phyloP scores from a whole-genome alignment of 768 basidiomycete genomes.

The Rhizopogon roseolus region DNA sequence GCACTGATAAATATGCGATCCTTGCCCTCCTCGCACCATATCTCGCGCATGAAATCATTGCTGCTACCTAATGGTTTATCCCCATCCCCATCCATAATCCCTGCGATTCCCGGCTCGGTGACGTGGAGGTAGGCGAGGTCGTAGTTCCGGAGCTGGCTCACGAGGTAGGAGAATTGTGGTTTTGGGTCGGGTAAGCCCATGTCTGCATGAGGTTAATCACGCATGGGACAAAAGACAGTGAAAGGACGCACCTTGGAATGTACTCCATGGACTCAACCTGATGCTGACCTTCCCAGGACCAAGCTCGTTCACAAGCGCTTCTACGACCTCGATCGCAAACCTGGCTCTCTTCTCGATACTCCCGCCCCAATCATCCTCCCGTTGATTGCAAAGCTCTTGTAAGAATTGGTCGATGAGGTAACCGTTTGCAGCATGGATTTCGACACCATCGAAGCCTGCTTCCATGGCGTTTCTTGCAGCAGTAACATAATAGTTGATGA shows the following conservation, averaged over 20 bases:
- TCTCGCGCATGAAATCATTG: conserved; percentile 21
- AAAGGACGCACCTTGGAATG: conserved; percentile 24
- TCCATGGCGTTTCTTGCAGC: conserved; percentile 49
- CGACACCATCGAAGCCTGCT: conserved; percentile 61
- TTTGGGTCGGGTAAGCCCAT: conserved; percentile 31
- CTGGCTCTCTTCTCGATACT: conserved; percentile 41
- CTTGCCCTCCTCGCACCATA: conserved; percentile 15
- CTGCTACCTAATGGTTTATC: conserved; percentile 8
- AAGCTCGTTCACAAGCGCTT: conserved; percentile 36
- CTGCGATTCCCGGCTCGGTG: conserved; percentile 27
- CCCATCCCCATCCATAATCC: conserved; percentile 1
- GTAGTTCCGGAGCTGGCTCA: conserved; percentile 16
- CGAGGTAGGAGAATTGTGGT: conserved; percentile 32
- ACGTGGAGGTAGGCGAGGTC: conserved; percentile 40
- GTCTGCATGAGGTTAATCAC: conserved; percentile 15
- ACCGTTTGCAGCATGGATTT: conserved; percentile 30
- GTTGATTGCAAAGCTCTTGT: conserved; percentile 34
- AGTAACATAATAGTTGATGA: conserved; percentile 35
- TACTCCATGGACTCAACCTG: conserved; percentile 38
- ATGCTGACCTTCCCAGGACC: conserved; percentile 40
- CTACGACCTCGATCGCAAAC: conserved; percentile 40
- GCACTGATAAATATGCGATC: conserved; percentile 1
- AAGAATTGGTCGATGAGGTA: conserved; percentile 38
- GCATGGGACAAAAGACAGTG: background rate
- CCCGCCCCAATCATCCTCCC: conserved; percentile 50